These are phyloP conservation scores for Epichloe sibirici DNA, from an alignment of 2,329 filamentous ascomycete species.

Conservation along the genomic window DNA sequence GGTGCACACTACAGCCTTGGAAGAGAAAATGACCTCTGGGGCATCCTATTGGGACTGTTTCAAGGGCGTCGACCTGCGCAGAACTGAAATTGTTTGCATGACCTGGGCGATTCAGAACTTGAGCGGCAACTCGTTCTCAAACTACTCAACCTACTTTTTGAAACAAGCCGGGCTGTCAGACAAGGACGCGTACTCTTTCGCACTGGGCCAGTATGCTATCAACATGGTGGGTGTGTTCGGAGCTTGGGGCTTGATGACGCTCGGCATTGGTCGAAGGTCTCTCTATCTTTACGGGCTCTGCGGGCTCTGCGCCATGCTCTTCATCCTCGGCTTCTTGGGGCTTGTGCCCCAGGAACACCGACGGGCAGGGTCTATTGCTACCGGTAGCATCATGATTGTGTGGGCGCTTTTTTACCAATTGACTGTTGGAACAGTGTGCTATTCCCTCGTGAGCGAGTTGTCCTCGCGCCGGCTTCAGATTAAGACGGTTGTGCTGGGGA, in stretches of 20 bases:
- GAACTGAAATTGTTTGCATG: constrained; percentile 60
- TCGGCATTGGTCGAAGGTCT: constrained; percentile 61
- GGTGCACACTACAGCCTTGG: constrained; percentile 74
- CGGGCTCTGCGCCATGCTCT: constrained; percentile 61
- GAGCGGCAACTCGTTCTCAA: constrained; percentile 51
- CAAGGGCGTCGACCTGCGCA: constrained; percentile 61
- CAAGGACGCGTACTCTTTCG: constrained; percentile 42
- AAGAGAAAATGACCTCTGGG: constrained; percentile 61
- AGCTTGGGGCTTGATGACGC: constrained; percentile 68
- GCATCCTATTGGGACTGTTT: constrained; percentile 76
- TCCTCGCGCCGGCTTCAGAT: constrained; percentile 75
- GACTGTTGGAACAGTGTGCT: constrained; percentile 79
- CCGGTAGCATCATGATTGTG: constrained; percentile 72
- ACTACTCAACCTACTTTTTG: constrained; percentile 53
- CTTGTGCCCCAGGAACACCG: constrained; percentile 52
- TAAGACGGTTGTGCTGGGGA: constrained; percentile 81
- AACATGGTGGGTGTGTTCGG: constrained; percentile 74
- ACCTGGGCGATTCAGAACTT: constrained; percentile 53
- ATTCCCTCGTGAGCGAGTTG: constrained; percentile 76
- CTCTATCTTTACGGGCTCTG: constrained; percentile 68
- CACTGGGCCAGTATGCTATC: constrained; percentile 53
- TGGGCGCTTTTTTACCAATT: constrained; percentile 80
- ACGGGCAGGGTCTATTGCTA: constrained; percentile 55
- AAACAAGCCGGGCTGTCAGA: constrained; percentile 44
- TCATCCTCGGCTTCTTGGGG: constrained; percentile 75